Base-by-base conservation (phyloP, 805 yeast species). In the Myxozyma nipponensis region DNA sequence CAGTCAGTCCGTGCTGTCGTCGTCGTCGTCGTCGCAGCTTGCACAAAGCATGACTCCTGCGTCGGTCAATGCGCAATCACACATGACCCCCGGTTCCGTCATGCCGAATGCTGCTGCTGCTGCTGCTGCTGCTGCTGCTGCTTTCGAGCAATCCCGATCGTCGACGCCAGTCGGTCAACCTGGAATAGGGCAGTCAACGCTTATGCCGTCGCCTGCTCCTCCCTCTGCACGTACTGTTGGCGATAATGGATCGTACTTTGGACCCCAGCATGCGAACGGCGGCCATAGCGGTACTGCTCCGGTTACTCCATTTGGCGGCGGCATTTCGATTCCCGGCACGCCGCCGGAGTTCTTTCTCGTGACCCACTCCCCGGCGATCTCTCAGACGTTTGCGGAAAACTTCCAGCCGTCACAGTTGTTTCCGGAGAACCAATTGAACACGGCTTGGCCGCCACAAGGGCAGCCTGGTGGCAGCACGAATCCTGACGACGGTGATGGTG, bases 381-480 rank as follows among this genome's bases (percentile, higher is more conserved):
- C 65, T 4, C 61, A 61, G 44, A 44, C 56, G 13, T 75, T 75
- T 59, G 68, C 72, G 47, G 79, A 75, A 46, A 75, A 76, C 54
- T 78, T 78, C 64, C 79, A 78, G 62, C 82, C 82, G 17, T 72
- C 79, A 15, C 82, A 77, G 54, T 70, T 78, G 55, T 78, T 78
- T 57, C 82, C 82, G 3, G 61, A 72, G 58, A 57, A 26, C 43
- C 47, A 45, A 36, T n/a, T 38, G 9, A 24, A 32, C 17, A 21
- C 28, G n/a, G 28, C n/a, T 7, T 21, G 23, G 18, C 36, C 9
- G 34, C n/a, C n/a, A n/a, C 35, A 15, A 25, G 28, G 4, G 6
- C 42, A 39, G 15, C 42, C 15, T 21, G 18, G 21, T 22, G 24
- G 36, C 36, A 37, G 22, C 24, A 25, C n/a, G n/a, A 19, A 37